Conservation (phyloP, 805 yeast genomes). For the Barnettozyma siamensis region DNA sequence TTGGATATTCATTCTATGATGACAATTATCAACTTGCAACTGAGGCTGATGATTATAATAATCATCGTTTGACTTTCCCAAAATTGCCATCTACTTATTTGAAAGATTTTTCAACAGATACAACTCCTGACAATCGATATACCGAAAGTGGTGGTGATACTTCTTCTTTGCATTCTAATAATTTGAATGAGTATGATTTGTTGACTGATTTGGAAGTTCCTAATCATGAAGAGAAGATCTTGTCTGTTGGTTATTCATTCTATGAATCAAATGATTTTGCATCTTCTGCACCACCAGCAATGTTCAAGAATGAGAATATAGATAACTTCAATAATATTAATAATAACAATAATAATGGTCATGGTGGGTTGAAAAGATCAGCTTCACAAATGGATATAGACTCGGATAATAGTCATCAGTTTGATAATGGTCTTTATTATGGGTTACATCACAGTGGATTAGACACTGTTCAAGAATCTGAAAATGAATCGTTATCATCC, state of each 20-base stretch:
- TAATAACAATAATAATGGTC: too few relatives aligned
- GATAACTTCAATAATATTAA: too few relatives aligned
- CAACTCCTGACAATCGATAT: conserved; percentile 9
- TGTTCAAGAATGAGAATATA: too few relatives aligned
- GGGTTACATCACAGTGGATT: neutral
- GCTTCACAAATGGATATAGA: conserved; percentile 5
- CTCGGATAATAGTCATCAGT: neutral
- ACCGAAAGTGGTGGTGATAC: conserved; percentile 3
- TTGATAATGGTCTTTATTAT: neutral
- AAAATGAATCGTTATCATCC: conserved; percentile 1
- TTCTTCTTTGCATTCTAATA: conserved; percentile 3
- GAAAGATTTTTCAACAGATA: conserved; percentile 12
- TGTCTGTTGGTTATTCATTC: conserved; percentile 35
- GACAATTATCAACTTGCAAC: conserved; percentile 20
- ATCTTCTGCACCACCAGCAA: conserved; percentile 15
- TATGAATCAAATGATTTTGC: conserved; percentile 27
- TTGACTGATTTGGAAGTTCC: conserved; percentile 26
- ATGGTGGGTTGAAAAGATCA: conserved; percentile 1
- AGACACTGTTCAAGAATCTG: neutral
- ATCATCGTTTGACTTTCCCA: conserved; percentile 20
- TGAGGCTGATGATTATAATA: conserved; percentile 18
- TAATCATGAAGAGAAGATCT: conserved; percentile 24
- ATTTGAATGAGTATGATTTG: conserved; percentile 19
- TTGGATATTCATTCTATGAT: conserved; percentile 27
- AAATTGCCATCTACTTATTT: conserved; percentile 21